Evolutionary conservation across 169 alveolate genomes (phyloP), one percentile per base, ranked within the genome.

Genomic region (Eimeria acervulina): DNA sequence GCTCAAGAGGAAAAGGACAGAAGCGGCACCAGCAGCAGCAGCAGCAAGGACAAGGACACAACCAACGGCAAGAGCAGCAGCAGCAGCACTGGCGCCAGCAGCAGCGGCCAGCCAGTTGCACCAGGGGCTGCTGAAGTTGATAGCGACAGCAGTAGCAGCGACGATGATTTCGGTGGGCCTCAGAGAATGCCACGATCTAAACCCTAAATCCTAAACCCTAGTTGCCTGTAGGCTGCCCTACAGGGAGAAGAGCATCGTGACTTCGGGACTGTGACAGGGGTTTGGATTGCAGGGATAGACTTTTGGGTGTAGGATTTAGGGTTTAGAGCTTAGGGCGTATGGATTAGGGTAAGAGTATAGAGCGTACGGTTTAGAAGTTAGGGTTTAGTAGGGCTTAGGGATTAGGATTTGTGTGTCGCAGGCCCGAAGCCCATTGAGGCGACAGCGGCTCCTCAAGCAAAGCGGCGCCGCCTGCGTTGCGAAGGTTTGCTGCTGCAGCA

Each of bases 401-500:
- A 15, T 33, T 38, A 72, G 84, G 51, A 28, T 72, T 33, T 72
- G 52, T 38, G 28, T 72, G 47, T 38, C 21, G 31, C 74, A 83
- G 91, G 91, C 42, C 91, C 91, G 8, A 83, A 83, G 74, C 91
- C 91, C 28, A 52, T 52, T 31, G 76, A 28, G 76, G 91, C 51
- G 13, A 0, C 76, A 1, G 91, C 33, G 1, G 91, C 76, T 0
- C 28, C 91, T 0, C 42, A 83, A 52, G 55, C 38, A 19, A 83
- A 83, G 83, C 94, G 95, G 80, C 94, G 84, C 83, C 85, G 87
- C 31, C 95, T 68, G 51, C 66, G 85, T 0, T 47, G 97, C 90
- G 98, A 98, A 94, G 97, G 97, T 74, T 87, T 97, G 78, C 97
- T 97, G 90, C 96, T 98, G 76, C 96, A 90, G 63, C 97, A 98